Evolutionary conservation across 805 yeast genomes (phyloP).

Genomic region (Candida adriatica): DNA sequence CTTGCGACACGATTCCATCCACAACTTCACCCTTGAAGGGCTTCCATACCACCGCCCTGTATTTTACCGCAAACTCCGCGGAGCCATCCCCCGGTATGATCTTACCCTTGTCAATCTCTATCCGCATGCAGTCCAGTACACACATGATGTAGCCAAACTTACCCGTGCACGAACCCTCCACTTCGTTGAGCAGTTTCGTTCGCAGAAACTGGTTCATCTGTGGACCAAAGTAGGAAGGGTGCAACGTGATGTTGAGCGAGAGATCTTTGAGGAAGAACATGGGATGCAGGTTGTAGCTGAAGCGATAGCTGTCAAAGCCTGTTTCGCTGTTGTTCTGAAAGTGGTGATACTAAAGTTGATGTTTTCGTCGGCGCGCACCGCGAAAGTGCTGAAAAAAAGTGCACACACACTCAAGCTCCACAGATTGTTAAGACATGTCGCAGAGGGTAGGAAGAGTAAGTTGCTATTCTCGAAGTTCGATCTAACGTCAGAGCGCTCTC

Average conservation of each 20-base stretch:
- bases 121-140: slow-evolving; percentile 88
- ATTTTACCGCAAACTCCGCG: slow-evolving; percentile 94
- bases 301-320: too few species aligned
- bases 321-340: too few species aligned
- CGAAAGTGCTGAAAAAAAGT: background rate
- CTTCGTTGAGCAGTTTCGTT: slow-evolving; percentile 87
- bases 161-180: slow-evolving; percentile 98
- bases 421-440: slow-evolving; percentile 14
- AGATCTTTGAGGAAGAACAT: slow-evolving; percentile 67
- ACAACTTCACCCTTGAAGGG: slow-evolving; percentile 99
- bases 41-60: slow-evolving; percentile 95
- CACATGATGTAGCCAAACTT: slow-evolving; percentile 97
- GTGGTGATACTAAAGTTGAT: too few species aligned
- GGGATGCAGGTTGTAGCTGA: background rate
- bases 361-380: too few species aligned
- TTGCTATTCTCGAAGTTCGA: background rate
- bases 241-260: slow-evolving; percentile 85
- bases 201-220: slow-evolving; percentile 92
- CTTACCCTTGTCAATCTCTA: slow-evolving; percentile 91
- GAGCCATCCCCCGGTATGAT: slow-evolving; percentile 88
- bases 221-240: slow-evolving; percentile 96
- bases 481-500: slow-evolving; percentile 39
- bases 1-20: slow-evolving; percentile 91
- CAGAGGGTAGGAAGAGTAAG: slow-evolving; percentile 24
- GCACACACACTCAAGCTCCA: background rate